Evolutionary conservation across 306 rosid species (phyloP), one percentile per base, ranked within the genome.

Genomic region (Echinosophora koreensis): DNA sequence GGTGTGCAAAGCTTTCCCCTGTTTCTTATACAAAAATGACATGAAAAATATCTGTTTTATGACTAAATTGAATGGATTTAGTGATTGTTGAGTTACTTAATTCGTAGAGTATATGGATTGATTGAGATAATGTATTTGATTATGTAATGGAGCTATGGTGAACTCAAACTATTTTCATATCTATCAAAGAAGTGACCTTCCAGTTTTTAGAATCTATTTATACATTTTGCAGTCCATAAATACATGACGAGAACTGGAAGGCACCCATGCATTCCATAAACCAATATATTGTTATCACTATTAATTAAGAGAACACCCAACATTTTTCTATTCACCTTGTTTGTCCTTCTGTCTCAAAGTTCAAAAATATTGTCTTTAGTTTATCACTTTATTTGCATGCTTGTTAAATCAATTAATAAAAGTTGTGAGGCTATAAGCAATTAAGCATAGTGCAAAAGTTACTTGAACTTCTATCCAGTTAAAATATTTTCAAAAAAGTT

Each of bases 1-100:
- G 98, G 98, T 94, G 73, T 79, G 90, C 50, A 30, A 73, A 79
- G 66, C 78, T 39, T 74, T 56, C 57, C 47, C 73, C 73, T 68
- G 7, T 67, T 54, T 17, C 60, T 27, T 66, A 1, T 44, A 27
- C 41, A 66, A 66, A 35, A 18, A 42, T 77, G 15, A 16, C 79
- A 17, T 27, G 64, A 66, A 59, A 59, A 46, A 14, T 15, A 4
- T 69, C 32, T 44, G 18, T 44, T 50, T 52, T 16, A 0, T 35
- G 10, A 35, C 61, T 57, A 44, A 67, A 46, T 55, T 47, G 51
- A 62, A 63, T 60, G 46, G n/a, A 69, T 67, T 71, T 60, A 46
- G 32, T 27, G 56, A 61, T 69, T 41, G 58, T 34, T 61, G 58
- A 56, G 70, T 81, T 77, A 27, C 56, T 61, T 37, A 46, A 37